Evolutionary conservation across 768 basidiomycete species (phyloP).

Genomic region (Tephrocybe rancida): DNA sequence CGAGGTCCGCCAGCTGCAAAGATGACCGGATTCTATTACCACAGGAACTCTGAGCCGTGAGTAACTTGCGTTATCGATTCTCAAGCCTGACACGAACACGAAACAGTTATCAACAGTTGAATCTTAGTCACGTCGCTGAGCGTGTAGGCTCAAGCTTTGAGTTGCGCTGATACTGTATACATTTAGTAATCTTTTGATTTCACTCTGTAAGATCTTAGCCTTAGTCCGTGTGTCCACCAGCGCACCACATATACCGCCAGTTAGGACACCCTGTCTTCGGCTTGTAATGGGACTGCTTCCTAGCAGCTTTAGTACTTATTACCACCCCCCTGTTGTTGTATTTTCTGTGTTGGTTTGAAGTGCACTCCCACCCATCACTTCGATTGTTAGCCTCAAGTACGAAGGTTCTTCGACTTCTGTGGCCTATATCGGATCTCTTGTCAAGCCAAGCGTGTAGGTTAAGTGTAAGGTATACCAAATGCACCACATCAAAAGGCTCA

Average conservation of each 20-base stretch:
- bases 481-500: no score
- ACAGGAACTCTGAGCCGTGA: slow-evolving; percentile 91
- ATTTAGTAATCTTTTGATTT: slow-evolving; percentile 16
- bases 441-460: no score
- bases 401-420: no score
- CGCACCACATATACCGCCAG: neutral
- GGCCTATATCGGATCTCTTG: no score
- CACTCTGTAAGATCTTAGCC: slow-evolving; percentile 13
- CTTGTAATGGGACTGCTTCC: slow-evolving; percentile 15
- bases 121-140: slow-evolving; percentile 78
- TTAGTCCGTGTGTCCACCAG: slow-evolving; percentile 7
- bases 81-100: slow-evolving; percentile 8
- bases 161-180: slow-evolving; percentile 61
- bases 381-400: no score
- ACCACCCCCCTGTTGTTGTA: slow-evolving; percentile 11
- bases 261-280: slow-evolving; percentile 7
- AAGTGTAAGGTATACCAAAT: no score
- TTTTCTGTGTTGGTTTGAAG: slow-evolving; percentile 4
- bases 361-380: neutral
- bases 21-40: slow-evolving; percentile 93
- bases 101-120: slow-evolving; percentile 81
- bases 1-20: slow-evolving; percentile 59
- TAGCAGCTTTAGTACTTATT: slow-evolving; percentile 11
- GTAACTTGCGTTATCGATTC: slow-evolving; percentile 29
- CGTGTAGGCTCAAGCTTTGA: slow-evolving; percentile 79